Conservation (phyloP, 257 asterid species). For the Agastache rugosa region DNA sequence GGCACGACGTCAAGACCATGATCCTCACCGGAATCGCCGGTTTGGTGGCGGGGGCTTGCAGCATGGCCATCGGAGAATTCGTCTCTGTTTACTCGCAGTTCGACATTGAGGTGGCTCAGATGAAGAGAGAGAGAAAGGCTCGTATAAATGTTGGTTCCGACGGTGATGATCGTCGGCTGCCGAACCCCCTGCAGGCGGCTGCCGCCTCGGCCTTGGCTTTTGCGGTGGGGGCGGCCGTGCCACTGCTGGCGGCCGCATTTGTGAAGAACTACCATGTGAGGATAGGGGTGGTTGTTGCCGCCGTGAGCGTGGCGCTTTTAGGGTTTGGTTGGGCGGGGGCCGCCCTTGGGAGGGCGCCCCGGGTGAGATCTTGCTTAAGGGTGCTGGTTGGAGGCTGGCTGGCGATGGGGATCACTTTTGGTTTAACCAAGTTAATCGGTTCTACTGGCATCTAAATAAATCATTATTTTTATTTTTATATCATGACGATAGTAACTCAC, state of each 20-base stretch:
- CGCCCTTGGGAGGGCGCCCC: conserved; percentile 54
- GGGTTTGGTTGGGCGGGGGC: conserved; percentile 69
- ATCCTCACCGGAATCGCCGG: conserved; percentile 71
- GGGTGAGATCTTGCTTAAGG: conserved; percentile 54
- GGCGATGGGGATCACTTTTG: conserved; percentile 78
- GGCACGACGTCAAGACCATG: conserved; percentile 59
- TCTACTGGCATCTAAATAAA: conserved; percentile 20
- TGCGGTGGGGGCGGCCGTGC: conserved; percentile 67
- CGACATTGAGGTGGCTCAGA: conserved; percentile 67
- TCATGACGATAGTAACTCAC: too few species aligned
- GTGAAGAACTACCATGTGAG: conserved; percentile 48
- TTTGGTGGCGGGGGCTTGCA: conserved; percentile 66
- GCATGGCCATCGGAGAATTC: conserved; percentile 85
- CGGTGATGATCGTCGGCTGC: conserved; percentile 37
- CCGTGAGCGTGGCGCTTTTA: conserved; percentile 60
- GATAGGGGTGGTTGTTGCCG: conserved; percentile 60
- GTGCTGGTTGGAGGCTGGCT: conserved; percentile 72
- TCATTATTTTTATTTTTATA: background rate
- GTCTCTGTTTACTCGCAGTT: conserved; percentile 73
- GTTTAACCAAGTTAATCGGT: conserved; percentile 60
- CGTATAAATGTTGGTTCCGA: background rate
- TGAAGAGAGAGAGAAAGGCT: conserved; percentile 40
- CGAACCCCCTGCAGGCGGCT: conserved; percentile 66
- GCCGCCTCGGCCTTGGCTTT: conserved; percentile 65
- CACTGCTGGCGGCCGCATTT: conserved; percentile 61